Base-by-base conservation (phyloP, 192 early-diverging fungal species). In the Glomus cerebriforme region DNA sequence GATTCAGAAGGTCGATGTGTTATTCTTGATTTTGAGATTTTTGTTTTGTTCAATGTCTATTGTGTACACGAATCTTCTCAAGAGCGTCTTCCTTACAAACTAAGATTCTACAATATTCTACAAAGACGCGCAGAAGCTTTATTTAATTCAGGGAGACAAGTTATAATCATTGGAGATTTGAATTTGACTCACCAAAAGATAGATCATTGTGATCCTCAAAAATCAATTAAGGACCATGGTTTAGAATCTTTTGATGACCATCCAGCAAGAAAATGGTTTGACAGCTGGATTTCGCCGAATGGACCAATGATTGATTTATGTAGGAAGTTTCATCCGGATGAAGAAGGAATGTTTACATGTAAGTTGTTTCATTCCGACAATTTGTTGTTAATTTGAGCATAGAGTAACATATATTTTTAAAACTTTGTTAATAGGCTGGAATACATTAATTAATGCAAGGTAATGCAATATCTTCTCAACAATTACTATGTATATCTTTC, bases 21-120 rank as follows among this genome's bases (percentile, higher is more conserved):
- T 4, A 83, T 94, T 39, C 84, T 93, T 3, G 95, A 96, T 60
- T 92, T 94, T 86, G 83, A 83, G 0, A 71, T 89, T 2, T 95
- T 96, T 86, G 88, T 95, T 19, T 81, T 96, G 7, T 87, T 94
- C 77, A 94, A 95, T 75, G 79, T 91, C n/a, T 92, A 93, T 62
- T 92, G 88, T 70, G 91, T 91, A 3, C 86, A 88, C 70, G 88
- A 88, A 35, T 83, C 85, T 12, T 80, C 80, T 13, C 84, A 83
- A 2, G 85, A 83, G 7, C 83, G 92, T 9, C 73, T 81, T 15
- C 79, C 73, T 7, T 91, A 86, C 80, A 90, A 90, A 54, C 80
- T 88, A 81, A 82, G 83, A 68, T 92, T 87, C 71, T 85, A 88
- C 59, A 64, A 79, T 62, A 63, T 80, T 17, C 67, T 92, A 19